phyloP scores from a whole-genome alignment of 2,329 filamentous ascomycete genomes.

The Aspergillus sp. region DNA sequence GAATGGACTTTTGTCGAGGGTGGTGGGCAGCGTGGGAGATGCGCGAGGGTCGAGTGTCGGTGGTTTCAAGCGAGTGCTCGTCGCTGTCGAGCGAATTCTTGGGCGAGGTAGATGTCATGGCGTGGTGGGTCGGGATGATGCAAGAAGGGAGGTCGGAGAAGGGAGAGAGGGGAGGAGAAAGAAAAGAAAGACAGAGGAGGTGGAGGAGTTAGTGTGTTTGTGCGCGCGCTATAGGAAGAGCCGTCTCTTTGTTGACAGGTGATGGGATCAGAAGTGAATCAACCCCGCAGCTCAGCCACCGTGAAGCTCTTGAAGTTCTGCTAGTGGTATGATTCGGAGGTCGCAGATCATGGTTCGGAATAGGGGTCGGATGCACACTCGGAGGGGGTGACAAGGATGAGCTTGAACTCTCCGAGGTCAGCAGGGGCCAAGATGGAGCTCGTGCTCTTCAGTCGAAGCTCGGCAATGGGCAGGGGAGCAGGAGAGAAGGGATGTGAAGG shows the following conservation, averaged over 20 bases:
- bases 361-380: not conserved
- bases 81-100: constrained; percentile 4
- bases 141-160: not conserved
- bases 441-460: not conserved
- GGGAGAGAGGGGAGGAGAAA: not conserved
- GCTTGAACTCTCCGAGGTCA: not conserved
- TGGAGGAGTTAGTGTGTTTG: not conserved
- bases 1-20: constrained; percentile 37
- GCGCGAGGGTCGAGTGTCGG: constrained; percentile 18
- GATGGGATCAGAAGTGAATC: not conserved
- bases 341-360: constrained; percentile 25
- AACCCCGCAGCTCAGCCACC: constrained; percentile 24
- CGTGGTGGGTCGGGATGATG: not conserved
- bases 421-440: not conserved
- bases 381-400: not conserved
- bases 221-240: not conserved
- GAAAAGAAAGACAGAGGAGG: not conserved
- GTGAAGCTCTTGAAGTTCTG: constrained; percentile 27
- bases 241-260: not conserved
- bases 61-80: constrained; percentile 11
- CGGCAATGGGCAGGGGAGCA: not conserved
- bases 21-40: constrained; percentile 25
- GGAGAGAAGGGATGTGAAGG: not conserved
- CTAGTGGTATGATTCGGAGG: constrained; percentile 22
- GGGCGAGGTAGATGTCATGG: constrained; percentile 11